Base-by-base conservation (phyloP, 2,329 filamentous ascomycete species). In the Fusarium sp. region DNA sequence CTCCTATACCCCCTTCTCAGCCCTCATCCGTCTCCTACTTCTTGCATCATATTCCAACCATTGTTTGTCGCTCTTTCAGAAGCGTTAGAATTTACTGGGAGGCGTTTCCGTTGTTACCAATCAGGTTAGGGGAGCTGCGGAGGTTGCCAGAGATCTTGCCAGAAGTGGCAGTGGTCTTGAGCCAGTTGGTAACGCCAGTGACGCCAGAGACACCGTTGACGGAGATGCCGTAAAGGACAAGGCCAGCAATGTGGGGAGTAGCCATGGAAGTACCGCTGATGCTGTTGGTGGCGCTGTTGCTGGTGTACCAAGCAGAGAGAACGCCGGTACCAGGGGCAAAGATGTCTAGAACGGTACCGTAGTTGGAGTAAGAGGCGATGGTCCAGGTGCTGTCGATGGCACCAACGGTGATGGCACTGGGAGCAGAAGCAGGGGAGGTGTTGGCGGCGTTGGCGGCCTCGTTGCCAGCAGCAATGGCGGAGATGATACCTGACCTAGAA, bases 211-310 rank as follows among this genome's bases (percentile, higher is more conserved):
- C 36, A 36, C 78, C 77, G 57, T 84, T 75, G 15, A 86, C 77
- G 11, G 79, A 79, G 55, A 88, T 77, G 44, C 79, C 75, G 73
- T 82, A 82, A 15, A 81, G 75, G 21, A 68, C 86, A 23, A 91
- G 78, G 24, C 88, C 89, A 30, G 84, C 81, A 60, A 90, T 80
- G 73, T 90, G 88, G 2, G 88, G 88, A 5, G 82, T 78, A 6
- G 88, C 86, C 88, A 90, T 90, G n/a, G 83, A 87, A 12, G 89
- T 91, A 34, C 88, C 89, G 15, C 81, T 84, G 72, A 88, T 82
- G 45, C 73, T 80, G 65, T 79, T 79, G 53, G 76, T 82, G 44
- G 84, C 81, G 17, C 73, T 77, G 57, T 74, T 79, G 73, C 75
- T 72, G 56, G 80, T 78, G 68, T 79, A 81, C 82, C 82, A 87